Percentiles rank a stretch among this genome's conserved stretches.
Evolutionary conservation across 179 eudicot genomes (phyloP).

Genomic region (Dionaea muscipula): DNA sequence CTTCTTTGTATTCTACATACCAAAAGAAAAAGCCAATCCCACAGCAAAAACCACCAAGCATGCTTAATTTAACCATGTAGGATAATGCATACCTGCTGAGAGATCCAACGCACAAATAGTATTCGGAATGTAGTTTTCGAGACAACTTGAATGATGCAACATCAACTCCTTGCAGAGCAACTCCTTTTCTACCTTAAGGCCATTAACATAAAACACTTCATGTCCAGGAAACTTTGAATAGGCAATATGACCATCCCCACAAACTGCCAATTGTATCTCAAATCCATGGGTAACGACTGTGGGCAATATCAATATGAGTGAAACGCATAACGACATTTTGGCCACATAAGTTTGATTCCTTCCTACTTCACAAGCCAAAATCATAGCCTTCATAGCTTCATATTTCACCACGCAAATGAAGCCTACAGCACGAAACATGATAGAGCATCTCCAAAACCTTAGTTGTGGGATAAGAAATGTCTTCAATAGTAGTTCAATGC

Average conservation of each 20-base stretch:
- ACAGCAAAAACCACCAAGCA: neutral
- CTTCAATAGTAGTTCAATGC: too few species aligned
- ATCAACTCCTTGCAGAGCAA: slow-evolving; percentile 28
- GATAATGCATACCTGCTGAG: slow-evolving; percentile 21
- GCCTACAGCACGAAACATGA: neutral
- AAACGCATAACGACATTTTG: slow-evolving; percentile 19
- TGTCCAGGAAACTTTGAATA: slow-evolving; percentile 20
- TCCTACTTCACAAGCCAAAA: slow-evolving; percentile 12
- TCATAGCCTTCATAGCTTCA: neutral
- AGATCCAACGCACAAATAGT: slow-evolving; percentile 20
- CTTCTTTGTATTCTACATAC: neutral
- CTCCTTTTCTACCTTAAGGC: slow-evolving; percentile 21
- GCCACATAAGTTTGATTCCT: slow-evolving; percentile 3
- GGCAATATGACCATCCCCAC: slow-evolving; percentile 27
- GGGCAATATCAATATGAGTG: slow-evolving; percentile 22
- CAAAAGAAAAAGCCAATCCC: neutral
- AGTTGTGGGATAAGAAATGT: neutral
- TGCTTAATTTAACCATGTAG: neutral
- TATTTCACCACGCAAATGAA: neutral
- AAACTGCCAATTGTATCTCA: slow-evolving; percentile 14
- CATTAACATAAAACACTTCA: slow-evolving; percentile 31
- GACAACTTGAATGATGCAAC: slow-evolving; percentile 15
- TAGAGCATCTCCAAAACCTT: neutral
- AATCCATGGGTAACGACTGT: slow-evolving; percentile 19
- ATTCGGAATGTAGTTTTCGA: neutral